Evolutionary conservation across 345 rosid genomes (phyloP), one percentile per base, ranked within the genome.

Genomic region (Gossypium stocksii): DNA sequence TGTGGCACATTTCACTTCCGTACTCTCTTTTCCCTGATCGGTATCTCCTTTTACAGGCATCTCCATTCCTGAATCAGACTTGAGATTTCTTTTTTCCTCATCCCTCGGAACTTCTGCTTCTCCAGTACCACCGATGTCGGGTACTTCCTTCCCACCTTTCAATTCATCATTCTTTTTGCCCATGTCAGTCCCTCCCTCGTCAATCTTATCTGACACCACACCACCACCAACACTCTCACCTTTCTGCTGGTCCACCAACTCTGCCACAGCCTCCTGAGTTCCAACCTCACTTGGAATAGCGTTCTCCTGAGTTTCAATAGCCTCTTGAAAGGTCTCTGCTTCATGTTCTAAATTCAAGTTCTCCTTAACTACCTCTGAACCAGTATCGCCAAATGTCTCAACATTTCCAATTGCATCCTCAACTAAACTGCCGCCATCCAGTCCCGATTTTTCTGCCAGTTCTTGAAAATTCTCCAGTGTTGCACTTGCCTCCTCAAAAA

Each of bases 401-500:
- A 19, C 58, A n/a, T 45, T 25, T 27, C 17, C 63, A 16, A 23
- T 59, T 57, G 19, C 81, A 61, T 77, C 77, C 9, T 69, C 78
- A 29, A 73, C 66, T 17, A 10, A 15, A 59, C 14, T 46, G 62
- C 41, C 46, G 22, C 43, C 81, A 8, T 38, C 81, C 5, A 25
- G 48, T 49, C 27, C 86, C 72, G 41, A 68, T 4, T 76, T 74
- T 27, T 27, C 22, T 27, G 23, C 90, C 43, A 52, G 78, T 17
- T 80, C 86, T 53, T 7, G 77, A 65, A 79, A 80, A 66, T 70
- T 71, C 71, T 88, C 81, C 7, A 60, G 76, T 22, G 88, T 73
- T 74, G 80, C 97, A 75, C 80, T 56, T 2, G 90, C 93, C 86
- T 90, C 97, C 83, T 84, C 87, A 74, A 92, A 92, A 65, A 87